Conservation (phyloP, 2,329 filamentous ascomycete genomes). For the Knufia fluminis region DNA sequence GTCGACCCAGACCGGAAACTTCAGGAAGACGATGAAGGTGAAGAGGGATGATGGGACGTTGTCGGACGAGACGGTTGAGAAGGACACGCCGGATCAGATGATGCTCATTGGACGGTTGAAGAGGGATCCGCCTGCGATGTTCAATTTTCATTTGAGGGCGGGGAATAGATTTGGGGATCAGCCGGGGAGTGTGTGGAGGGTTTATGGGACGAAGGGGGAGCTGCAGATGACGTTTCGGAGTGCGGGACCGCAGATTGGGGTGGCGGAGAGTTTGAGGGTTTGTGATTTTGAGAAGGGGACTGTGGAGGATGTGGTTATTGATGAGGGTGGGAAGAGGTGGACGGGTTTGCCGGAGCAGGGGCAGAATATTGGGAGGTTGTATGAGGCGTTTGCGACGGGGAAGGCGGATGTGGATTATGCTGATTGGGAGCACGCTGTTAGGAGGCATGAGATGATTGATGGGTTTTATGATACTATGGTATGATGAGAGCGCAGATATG, state of each 20-base stretch:
- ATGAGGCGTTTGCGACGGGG: slow-evolving; percentile 45
- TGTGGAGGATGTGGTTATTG: slow-evolving; percentile 36
- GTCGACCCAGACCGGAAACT: slow-evolving; percentile 17
- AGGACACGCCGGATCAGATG: slow-evolving; percentile 23
- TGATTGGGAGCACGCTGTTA: slow-evolving; percentile 37
- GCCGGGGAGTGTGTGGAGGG: slow-evolving; percentile 23
- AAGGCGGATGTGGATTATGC: slow-evolving; percentile 30
- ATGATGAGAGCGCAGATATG: too few species aligned
- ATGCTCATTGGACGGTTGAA: slow-evolving; percentile 21
- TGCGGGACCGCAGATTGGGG: slow-evolving; percentile 30
- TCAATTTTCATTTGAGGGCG: slow-evolving; percentile 21
- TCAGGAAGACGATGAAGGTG: slow-evolving; percentile 18
- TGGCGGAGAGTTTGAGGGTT: slow-evolving; percentile 40
- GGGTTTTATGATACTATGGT: slow-evolving; percentile 19
- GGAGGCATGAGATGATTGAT: slow-evolving; percentile 42
- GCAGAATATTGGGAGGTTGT: slow-evolving; percentile 46
- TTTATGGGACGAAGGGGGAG: slow-evolving; percentile 31
- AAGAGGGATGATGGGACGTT: slow-evolving; percentile 17
- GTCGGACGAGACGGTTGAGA: slow-evolving; percentile 19
- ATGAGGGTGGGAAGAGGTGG: slow-evolving; percentile 40
- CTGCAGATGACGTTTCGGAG: slow-evolving; percentile 31
- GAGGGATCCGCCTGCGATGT: slow-evolving; percentile 13
- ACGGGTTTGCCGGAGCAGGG: slow-evolving; percentile 36
- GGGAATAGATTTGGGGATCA: slow-evolving; percentile 20
- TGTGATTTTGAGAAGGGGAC: slow-evolving; percentile 42